These are phyloP conservation scores for Suillus luteus DNA, from an alignment of 768 basidiomycete species.

Conservation along the genomic window DNA sequence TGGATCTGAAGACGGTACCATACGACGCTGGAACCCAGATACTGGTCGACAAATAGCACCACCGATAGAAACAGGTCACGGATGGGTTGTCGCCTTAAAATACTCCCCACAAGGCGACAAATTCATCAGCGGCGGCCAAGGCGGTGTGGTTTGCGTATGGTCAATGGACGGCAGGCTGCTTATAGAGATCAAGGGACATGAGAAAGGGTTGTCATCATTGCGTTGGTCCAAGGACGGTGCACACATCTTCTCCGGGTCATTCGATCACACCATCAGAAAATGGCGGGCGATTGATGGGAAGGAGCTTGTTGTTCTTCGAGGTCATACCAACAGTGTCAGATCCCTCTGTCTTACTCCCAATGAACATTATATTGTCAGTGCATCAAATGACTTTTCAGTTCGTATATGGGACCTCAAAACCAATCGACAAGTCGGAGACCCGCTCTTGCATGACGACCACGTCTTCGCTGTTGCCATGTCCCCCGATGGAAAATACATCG, in stretches of 20 bases:
- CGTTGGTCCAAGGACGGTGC: background rate
- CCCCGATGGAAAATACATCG: slow-evolving; percentile 75
- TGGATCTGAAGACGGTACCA: slow-evolving; percentile 5
- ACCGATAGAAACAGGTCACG: background rate
- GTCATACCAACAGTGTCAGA: background rate
- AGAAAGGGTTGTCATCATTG: background rate
- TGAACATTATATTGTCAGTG: background rate
- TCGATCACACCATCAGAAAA: background rate
- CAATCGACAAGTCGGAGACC: slow-evolving; percentile 22
- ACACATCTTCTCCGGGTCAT: background rate
- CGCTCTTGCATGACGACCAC: slow-evolving; percentile 78
- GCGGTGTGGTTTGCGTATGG: background rate
- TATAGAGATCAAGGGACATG: background rate
- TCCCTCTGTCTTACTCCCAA: background rate
- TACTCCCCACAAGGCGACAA: background rate
- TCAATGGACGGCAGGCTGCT: background rate
- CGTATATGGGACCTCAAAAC: background rate
- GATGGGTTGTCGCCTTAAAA: background rate
- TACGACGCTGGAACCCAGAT: slow-evolving; percentile 17
- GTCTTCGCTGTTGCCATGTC: slow-evolving; percentile 77
- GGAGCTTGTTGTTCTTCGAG: background rate
- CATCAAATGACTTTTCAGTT: background rate
- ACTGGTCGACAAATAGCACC: background rate
- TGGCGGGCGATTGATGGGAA: background rate
- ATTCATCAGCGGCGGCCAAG: background rate